Evolutionary conservation across 192 early-diverging fungal genomes (phyloP), one percentile per base, ranked within the genome.

Genomic region (Coemansia furcata): DNA sequence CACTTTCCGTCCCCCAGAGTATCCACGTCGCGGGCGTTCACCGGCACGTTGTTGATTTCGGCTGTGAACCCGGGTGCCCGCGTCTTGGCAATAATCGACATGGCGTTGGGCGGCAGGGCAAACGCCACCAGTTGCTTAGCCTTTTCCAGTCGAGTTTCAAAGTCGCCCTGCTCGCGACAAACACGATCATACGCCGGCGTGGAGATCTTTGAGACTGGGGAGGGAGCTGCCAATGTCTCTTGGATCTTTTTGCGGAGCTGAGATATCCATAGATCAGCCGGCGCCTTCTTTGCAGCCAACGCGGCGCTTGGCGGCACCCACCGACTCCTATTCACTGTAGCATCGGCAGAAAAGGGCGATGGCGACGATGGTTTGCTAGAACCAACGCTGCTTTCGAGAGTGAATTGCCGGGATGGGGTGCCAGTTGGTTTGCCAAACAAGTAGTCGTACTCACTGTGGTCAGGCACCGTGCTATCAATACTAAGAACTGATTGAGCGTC

Each of bases 1-100:
- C 97, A 98, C 19, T 81, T 68, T 23, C 90, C 87, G 39, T 85
- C 85, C 14, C 72, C 54, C 55, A 98, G 73, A 17, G 94, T 97
- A 17, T 68, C 62, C 14, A 98, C 80, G 50, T 97, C 95, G 26
- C 66, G 73, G 7, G 76, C 77, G 6, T 57, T 66, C 1, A 94
- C 62, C 0, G 86, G 80, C n/a, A 91, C 78, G 42, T 90, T 91
- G 64, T 81, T 69, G 38, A 69, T 54, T 37, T 80, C 77, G 6
- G 39, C 49, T 0, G 65, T 62, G 52, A 80, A 80, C 23, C 72
- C 73, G 4, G 66, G 36, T 23, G 39, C 5, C 15, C 9, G 19
- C 35, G 68, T 75, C 59, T 44, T 36, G 11, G 37, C 30, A 33
- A 80, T 74, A 4, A 73, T 60, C n/a, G 8, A 29, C 10, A 40